Base-by-base conservation (phyloP, 768 basidiomycete species). In the Suillus weaverae region DNA sequence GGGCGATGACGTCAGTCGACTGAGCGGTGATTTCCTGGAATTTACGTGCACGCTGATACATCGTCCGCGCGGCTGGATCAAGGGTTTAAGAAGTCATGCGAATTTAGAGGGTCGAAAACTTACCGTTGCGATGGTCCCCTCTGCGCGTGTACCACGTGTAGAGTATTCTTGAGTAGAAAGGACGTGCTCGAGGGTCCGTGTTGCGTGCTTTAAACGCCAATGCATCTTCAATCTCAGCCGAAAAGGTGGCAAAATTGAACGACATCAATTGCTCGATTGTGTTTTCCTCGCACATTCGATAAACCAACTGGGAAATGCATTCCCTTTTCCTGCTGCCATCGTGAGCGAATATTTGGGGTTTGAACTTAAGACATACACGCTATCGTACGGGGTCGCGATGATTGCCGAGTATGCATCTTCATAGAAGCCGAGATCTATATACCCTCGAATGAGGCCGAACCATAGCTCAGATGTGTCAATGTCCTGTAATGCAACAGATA, bases 151-250 rank as follows among this genome's bases (percentile, higher is more conserved):
- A 90, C 95, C 95, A 99, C 55, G 94, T 89, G 77, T 97, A 97
- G n/a, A 99, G 78, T 62, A 99, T 93, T 70, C 88, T 86, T 41
- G 94, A 89, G 80, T 97, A 99, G 72, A 87, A 89, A 0, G 96
- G 96, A 43, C 83, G 85, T 44, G 89, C 79, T 51, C 92, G 86
- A 57, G 97, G 95, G 78, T 99, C 94, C 20, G 90, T 89, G 74
- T 98, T 97, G 66, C 96, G 86, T 8, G 95, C 92, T 75, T 98
- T 97, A 81, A 96, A 98, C 22, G 91, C 85, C 48, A 99, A 81
- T 18, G 90, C 88, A 50, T 86, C 87, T 79, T 97, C 95, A 22
- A 99, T 91, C 72, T 97, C 94, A 61, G 89, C 87, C 50, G 89
- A 85, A 66, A 96, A 83, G 0, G 91, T 94, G 51, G 89, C 83